Evolutionary conservation across 495 filamentous ascomycete species (phyloP), one percentile per base, ranked within the genome.

Genomic region (Trichocladium uniseriatum): DNA sequence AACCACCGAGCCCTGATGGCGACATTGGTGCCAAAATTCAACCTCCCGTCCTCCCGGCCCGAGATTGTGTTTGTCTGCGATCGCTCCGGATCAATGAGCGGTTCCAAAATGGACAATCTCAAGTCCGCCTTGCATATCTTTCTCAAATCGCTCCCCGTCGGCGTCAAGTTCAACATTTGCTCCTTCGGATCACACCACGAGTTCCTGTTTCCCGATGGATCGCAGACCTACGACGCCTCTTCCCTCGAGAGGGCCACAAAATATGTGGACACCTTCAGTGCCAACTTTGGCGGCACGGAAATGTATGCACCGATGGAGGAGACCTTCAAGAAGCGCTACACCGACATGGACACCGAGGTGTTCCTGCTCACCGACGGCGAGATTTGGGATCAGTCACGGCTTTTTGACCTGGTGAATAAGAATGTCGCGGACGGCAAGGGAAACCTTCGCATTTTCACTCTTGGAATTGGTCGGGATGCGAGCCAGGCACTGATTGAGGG

Each of bases 61-160:
- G 85, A 89, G 55, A 71, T 88, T 18, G 76, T 88, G 28, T 86
- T 89, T 43, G 60, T 89, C 7, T 78, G 77, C 44, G 85, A 89
- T 56, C 73, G 81, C 34, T 82, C 78, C 40, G 82, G 82, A 0
- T 80, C 75, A 47, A 88, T 89, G 85, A 24, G 38, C 0, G 49
- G 51, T 1, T 60, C 63, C 29, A 76, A 75, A 24, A 85, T 84
- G 2, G 31, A 54, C 1, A 76, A 77, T 14, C 62, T 85, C 21
- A 58, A 72, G 14, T 66, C 72, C 6, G 83, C 83, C 3, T 67
- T 88, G 21, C 69, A 69, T 2, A 63, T 86, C n/a, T 83, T 88
- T 53, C 67, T 89, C 28, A 86, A 84, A 53, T 83, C 79, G 0
- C 62, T 89, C 14, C 83, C 84, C 2, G 51, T 79, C 1, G 82